Conservation (phyloP, 345 rosid species). For the Populus euphratica region DNA sequence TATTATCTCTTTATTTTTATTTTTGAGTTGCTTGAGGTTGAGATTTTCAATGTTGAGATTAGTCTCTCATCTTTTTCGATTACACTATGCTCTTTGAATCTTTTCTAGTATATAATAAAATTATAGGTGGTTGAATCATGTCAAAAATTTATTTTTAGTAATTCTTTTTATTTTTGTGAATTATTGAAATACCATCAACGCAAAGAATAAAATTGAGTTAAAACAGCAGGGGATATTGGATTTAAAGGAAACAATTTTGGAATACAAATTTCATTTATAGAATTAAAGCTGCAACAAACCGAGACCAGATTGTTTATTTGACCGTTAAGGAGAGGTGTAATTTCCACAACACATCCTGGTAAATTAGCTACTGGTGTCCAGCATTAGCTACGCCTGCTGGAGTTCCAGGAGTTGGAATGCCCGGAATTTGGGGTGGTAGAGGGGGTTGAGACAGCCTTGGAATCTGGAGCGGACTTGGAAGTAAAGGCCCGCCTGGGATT, state of each 20-base stretch:
- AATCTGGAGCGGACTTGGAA: background rate
- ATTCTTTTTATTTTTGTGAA: too few species aligned
- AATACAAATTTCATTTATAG: background rate
- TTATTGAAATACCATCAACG: too few species aligned
- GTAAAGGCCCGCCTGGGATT: background rate
- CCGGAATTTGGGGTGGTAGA: background rate
- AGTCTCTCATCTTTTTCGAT: too few species aligned
- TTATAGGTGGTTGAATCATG: too few species aligned
- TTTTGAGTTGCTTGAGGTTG: too few species aligned
- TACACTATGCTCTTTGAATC: too few species aligned
- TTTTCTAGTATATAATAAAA: too few species aligned
- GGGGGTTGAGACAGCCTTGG: background rate
- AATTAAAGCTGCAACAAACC: background rate
- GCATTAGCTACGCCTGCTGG: background rate
- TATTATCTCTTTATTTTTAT: too few species aligned
- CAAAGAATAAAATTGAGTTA: too few species aligned
- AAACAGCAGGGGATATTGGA: background rate
- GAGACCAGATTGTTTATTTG: background rate
- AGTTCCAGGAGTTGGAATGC: background rate
- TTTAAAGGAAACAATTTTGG: background rate
- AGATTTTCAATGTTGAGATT: too few species aligned
- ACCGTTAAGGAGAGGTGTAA: background rate
- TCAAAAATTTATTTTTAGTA: too few species aligned
- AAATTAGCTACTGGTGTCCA: background rate
- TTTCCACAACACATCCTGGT: background rate